Evolutionary conservation across 306 rosid species (phyloP).

Genomic region (Malus orientalis): DNA sequence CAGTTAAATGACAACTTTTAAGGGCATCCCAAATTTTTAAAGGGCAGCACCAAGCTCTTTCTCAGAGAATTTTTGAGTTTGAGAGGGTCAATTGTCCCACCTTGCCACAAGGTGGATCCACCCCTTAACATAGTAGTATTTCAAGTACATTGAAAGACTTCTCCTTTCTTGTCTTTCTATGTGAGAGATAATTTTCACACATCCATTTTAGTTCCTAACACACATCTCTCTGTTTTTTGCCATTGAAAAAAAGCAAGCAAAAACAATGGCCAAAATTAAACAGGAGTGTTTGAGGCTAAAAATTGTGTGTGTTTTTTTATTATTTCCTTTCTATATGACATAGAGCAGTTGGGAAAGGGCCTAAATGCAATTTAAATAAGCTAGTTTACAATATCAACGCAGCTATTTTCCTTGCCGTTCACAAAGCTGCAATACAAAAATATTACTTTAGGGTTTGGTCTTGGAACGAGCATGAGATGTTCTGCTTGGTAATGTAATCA

Average conservation of each 20-base stretch:
- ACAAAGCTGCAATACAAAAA: slow-evolving; percentile 4
- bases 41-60: too few relatives aligned
- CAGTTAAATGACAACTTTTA: too few relatives aligned
- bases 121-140: too few relatives aligned
- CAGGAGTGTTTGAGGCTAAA: background rate
- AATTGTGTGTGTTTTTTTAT: too few relatives aligned
- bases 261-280: too few relatives aligned
- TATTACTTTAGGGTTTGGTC: background rate
- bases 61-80: too few relatives aligned
- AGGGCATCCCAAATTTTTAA: too few relatives aligned
- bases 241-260: background rate
- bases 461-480: background rate
- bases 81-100: too few relatives aligned
- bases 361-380: background rate
- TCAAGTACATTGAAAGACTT: too few relatives aligned
- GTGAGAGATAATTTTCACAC: background rate
- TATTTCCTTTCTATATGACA: background rate
- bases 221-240: background rate
- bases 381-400: slow-evolving; percentile 12
- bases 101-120: too few relatives aligned
- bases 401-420: background rate
- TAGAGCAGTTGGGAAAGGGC: background rate
- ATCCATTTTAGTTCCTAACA: too few relatives aligned
- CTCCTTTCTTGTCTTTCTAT: background rate
- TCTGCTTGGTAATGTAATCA: background rate